A percentile compares a stretch with the other conserved stretches of the same genome.
Evolutionary conservation across 2,329 filamentous ascomycete genomes (phyloP).

Genomic region (Incumbomyces delicatus): DNA sequence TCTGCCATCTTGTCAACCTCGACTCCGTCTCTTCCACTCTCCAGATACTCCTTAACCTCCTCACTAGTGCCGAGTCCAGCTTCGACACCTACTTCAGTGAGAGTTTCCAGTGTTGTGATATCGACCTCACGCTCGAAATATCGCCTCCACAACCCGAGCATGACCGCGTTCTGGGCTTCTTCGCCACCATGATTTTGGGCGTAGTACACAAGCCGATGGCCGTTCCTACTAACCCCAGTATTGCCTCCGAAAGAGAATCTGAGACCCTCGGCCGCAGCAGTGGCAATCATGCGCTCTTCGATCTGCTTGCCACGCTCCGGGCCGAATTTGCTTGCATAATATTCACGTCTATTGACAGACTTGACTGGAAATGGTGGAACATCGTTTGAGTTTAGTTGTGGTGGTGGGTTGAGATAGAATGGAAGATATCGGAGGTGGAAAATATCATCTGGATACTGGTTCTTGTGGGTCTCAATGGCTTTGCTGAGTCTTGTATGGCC

Average conservation of each 20-base stretch:
- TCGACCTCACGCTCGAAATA: slow-evolving; percentile 59
- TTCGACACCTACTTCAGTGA: slow-evolving; percentile 44
- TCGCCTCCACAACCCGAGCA: slow-evolving; percentile 53
- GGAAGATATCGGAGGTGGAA: slow-evolving; percentile 68
- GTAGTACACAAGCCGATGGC: slow-evolving; percentile 66
- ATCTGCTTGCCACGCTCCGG: slow-evolving; percentile 51
- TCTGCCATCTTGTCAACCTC: slow-evolving; percentile 50
- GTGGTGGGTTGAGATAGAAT: slow-evolving; percentile 66
- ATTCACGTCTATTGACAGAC: slow-evolving; percentile 44
- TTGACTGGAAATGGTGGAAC: slow-evolving; percentile 43
- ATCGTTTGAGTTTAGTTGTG: slow-evolving; percentile 41
- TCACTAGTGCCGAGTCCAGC: slow-evolving; percentile 35
- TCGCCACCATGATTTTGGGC: slow-evolving; percentile 5
- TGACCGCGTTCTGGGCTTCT: slow-evolving; percentile 45
- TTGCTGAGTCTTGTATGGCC: slow-evolving; percentile 65
- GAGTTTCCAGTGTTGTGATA: slow-evolving; percentile 48
- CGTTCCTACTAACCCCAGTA: slow-evolving; percentile 68
- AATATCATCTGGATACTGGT: slow-evolving; percentile 56
- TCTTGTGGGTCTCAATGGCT: slow-evolving; percentile 59
- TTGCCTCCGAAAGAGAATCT: slow-evolving; percentile 61
- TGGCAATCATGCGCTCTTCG: slow-evolving; percentile 34
- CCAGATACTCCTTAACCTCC: slow-evolving; percentile 47
- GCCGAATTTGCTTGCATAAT: slow-evolving; percentile 56
- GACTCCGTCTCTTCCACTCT: slow-evolving; percentile 44
- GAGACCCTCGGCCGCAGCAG: slow-evolving; percentile 34